Evolutionary conservation across 441 rosid genomes (phyloP), one percentile per base, ranked within the genome.

Genomic region (Eutrema salsugineum): DNA sequence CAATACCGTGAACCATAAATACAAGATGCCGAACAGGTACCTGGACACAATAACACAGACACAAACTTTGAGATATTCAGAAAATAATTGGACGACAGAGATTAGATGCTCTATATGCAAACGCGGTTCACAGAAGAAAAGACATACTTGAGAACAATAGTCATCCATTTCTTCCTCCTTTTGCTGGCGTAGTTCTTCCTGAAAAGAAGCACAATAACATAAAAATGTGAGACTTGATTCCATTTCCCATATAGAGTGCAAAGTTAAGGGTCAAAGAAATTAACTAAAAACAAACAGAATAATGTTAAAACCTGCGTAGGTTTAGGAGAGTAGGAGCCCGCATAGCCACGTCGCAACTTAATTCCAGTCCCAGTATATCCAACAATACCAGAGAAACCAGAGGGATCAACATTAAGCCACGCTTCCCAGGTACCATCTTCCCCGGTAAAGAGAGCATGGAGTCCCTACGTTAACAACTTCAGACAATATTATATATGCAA

Each of bases 401-500:
- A 86, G 36, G 90, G 86, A 75, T 93, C 97, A 73, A 84, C 88
- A 77, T 81, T 89, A 58, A 95, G 88, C 97, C 95, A 93, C 46
- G 98, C 96, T 82, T 95, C 98, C 99, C 99, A 95, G 42, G 96
- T 91, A 70, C 87, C 79, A 79, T 93, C 98, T 84, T 95, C 99
- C 68, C 98, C 98, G 0, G 92, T 95, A 75, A 91, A 93, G 74
- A 95, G 88, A 11, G 91, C 93, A 85, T 95, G 91, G 75, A 93
- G 92, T 77, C 98, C 97, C 99, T 95, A 70, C 63, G 82, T 46
- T 72, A 56, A 76, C 57, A 70, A 14, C 61, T 61, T 68, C 8
- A 30, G 24, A 73, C 32, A 64, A n/a, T 67, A 28, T 68, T 58
- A 33, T 47, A n/a, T 47, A 68, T 43, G 68, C 38, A 67, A 24